phyloP scores from a whole-genome alignment of 345 rosid genomes.

The Jatropha curcas region DNA sequence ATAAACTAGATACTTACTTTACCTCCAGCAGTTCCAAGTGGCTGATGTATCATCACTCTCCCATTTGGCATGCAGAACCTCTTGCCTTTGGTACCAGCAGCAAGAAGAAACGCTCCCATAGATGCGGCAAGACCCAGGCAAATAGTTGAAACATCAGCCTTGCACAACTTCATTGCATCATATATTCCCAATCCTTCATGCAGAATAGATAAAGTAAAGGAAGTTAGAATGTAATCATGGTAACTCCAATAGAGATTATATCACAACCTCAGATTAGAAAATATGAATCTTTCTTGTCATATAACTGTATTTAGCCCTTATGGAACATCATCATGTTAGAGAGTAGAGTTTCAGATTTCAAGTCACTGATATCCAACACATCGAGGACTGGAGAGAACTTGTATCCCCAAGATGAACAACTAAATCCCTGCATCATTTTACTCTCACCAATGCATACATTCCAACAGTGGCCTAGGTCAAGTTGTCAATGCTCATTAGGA shows the following conservation, averaged over 20 bases:
- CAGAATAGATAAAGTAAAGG: constrained; percentile 14
- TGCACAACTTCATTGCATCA: constrained; percentile 94
- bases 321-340: neutral
- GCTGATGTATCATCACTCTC: constrained; percentile 93
- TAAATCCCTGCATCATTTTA: neutral
- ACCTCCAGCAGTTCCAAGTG: constrained; percentile 87
- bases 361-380: neutral
- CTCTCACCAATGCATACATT: neutral
- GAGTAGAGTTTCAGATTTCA: neutral
- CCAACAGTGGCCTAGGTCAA: neutral
- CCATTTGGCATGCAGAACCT: constrained; percentile 96
- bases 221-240: constrained; percentile 5
- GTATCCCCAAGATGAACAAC: neutral
- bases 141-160: constrained; percentile 94
- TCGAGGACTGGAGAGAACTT: too few relatives aligned
- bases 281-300: neutral
- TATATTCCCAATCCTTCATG: constrained; percentile 85
- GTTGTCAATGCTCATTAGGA: neutral
- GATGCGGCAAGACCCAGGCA: constrained; percentile 95
- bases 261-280: neutral
- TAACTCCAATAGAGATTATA: neutral
- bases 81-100: constrained; percentile 87
- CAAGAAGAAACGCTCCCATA: constrained; percentile 89
- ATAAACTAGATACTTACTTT: constrained; percentile 46
- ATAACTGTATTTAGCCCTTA: neutral